These are phyloP conservation scores for Chlamydomonas incerta DNA, from an alignment of 139 green algal genomes.

Conservation along the genomic window DNA sequence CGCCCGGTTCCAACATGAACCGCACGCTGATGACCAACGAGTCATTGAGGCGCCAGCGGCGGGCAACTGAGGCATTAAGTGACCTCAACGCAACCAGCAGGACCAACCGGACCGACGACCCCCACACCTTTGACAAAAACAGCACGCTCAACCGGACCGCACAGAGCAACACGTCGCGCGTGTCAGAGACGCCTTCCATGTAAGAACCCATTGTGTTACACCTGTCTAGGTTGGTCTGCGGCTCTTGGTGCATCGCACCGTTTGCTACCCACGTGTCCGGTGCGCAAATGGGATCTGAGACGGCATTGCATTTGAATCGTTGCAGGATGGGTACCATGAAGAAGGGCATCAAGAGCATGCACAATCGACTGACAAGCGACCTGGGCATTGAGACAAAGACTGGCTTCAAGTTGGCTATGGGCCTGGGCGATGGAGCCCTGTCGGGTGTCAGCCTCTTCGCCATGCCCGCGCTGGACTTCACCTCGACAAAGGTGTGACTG, in stretches of 20 bases:
- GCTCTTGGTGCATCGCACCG: no score
- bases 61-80: background rate
- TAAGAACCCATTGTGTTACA: background rate
- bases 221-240: no score
- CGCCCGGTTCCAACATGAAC: constrained; percentile 21
- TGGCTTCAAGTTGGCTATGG: constrained; percentile 46
- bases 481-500: background rate
- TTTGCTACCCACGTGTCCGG: no score
- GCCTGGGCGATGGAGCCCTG: constrained; percentile 44
- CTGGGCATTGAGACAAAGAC: constrained; percentile 43
- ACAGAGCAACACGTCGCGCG: background rate
- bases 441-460: constrained; percentile 22
- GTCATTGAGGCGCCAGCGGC: background rate
- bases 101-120: constrained; percentile 1
- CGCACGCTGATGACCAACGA: constrained; percentile 11
- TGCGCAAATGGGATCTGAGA: no score
- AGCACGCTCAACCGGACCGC: constrained; percentile 22
- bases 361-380: constrained; percentile 19
- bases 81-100: constrained; percentile 8
- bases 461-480: constrained; percentile 40
- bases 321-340: constrained; percentile 39
- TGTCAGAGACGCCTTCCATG: constrained; percentile 33
- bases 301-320: no score
- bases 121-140: background rate
- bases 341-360: constrained; percentile 22